These are phyloP conservation scores for Cnidoscolus chayamansa DNA, from an alignment of 441 rosid species.

Conservation along the genomic window DNA sequence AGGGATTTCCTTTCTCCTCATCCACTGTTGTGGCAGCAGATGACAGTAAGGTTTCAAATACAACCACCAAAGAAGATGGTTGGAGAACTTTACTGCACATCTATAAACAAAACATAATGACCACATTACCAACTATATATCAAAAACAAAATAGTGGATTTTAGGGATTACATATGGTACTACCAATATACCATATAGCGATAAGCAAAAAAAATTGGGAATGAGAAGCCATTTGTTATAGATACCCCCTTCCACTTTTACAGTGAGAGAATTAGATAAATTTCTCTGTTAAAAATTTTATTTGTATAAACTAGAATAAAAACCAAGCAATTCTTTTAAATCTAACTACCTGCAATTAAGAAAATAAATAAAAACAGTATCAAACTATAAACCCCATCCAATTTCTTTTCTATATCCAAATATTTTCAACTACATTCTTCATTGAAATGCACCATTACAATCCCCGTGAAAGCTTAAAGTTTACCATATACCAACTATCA, in stretches of 20 bases:
- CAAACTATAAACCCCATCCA: background rate
- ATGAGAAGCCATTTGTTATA: background rate
- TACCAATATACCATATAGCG: background rate
- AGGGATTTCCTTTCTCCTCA: slow-evolving; percentile 97
- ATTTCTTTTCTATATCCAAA: slow-evolving; percentile 6
- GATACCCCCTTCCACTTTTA: background rate
- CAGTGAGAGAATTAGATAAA: background rate
- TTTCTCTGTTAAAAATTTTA: background rate
- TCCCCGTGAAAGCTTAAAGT: background rate
- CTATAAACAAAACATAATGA: slow-evolving; percentile 38
- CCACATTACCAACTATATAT: background rate
- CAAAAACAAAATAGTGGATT: too few species aligned
- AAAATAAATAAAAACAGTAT: background rate
- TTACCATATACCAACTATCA: background rate
- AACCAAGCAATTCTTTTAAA: too few species aligned
- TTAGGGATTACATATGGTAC: too few species aligned
- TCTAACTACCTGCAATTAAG: too few species aligned
- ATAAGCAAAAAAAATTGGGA: background rate
- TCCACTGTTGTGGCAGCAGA: slow-evolving; percentile 96
- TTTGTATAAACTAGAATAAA: too few species aligned
- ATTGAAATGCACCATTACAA: slow-evolving; percentile 3
- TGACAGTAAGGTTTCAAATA: slow-evolving; percentile 83
- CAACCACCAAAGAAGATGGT: slow-evolving; percentile 78
- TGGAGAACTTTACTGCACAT: slow-evolving; percentile 96
- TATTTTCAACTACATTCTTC: background rate